Conservation (phyloP, 75 land plant species). For the Sequoia sempervirens region DNA sequence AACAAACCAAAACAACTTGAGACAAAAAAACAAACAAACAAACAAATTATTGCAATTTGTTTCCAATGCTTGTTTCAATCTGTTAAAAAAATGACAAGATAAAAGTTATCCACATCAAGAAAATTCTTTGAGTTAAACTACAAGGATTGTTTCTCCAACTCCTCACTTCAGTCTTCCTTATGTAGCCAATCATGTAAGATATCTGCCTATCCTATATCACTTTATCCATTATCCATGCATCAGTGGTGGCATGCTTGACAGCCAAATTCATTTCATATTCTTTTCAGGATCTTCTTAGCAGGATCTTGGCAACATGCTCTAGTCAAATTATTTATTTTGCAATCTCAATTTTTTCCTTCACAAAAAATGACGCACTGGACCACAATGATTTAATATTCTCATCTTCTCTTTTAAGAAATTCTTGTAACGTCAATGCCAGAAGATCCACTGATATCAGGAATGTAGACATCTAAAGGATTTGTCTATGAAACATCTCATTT, state of each 20-base stretch:
- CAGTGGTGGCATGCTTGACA: background rate
- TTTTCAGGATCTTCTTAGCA: background rate
- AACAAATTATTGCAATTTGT: background rate
- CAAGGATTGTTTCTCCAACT: background rate
- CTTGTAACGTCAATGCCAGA: background rate
- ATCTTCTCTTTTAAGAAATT: background rate
- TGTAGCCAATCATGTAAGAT: background rate
- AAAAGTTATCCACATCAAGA: background rate
- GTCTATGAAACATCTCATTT: background rate
- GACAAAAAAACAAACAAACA: background rate
- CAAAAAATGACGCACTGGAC: background rate
- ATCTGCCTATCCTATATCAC: background rate
- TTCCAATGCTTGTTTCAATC: background rate
- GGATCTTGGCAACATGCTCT: background rate
- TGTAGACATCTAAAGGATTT: background rate
- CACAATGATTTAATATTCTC: background rate
- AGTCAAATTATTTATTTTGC: background rate
- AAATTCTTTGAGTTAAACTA: slow-evolving; percentile 1
- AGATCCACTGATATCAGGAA: background rate
- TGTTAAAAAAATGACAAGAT: background rate
- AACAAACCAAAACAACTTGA: background rate
- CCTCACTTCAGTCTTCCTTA: background rate
- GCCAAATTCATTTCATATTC: background rate
- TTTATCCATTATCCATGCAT: background rate
- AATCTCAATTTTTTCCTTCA: background rate